Conservation (phyloP, 108 stramenopile genomes). For the Hondaea fermentalgiana region DNA sequence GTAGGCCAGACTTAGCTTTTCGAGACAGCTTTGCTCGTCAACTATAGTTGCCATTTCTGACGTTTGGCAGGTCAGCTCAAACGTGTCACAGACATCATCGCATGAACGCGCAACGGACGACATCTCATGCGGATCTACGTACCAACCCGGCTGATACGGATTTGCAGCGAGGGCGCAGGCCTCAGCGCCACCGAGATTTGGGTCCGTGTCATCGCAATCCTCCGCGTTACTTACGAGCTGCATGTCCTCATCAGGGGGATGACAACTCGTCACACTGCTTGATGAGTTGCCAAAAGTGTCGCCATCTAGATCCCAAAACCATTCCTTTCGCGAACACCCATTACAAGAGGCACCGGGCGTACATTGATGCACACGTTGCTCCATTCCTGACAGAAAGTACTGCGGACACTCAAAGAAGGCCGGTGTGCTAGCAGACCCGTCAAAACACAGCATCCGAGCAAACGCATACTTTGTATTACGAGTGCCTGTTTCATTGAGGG, state of each 20-base stretch:
- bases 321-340: neutral
- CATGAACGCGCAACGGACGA: neutral
- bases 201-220: neutral
- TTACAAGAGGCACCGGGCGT: neutral
- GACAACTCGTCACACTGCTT: neutral
- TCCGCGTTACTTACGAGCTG: neutral
- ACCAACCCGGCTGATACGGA: neutral
- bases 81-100: neutral
- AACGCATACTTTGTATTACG: neutral
- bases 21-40: neutral
- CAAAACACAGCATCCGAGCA: neutral
- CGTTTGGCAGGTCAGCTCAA: neutral
- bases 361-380: neutral
- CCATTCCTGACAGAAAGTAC: neutral
- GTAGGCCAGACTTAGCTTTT: neutral
- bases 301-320: neutral
- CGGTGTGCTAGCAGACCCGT: neutral
- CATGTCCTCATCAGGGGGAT: neutral
- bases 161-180: neutral
- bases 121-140: neutral
- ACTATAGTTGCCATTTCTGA: neutral
- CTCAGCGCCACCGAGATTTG: neutral
- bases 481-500: neutral
- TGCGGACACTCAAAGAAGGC: neutral
- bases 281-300: neutral